A percentile compares a stretch with the other conserved stretches of the same genome.
Conservation (phyloP, 805 yeast genomes). For the Zygosaccharomyces bisporus region DNA sequence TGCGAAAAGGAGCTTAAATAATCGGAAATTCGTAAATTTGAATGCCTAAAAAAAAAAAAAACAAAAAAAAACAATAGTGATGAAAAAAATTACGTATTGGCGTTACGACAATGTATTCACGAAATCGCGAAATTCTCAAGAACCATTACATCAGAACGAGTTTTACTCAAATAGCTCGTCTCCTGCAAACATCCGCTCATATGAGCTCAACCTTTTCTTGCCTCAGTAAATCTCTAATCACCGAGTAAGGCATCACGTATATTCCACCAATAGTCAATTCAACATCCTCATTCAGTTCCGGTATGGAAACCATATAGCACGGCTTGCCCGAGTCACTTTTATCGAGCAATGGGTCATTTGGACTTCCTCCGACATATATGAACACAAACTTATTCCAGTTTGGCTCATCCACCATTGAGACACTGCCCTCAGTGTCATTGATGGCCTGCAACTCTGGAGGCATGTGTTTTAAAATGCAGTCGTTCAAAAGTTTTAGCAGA, state of each 20-base stretch:
- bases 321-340: constrained; percentile 37
- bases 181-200: constrained; percentile 16
- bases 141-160: neutral
- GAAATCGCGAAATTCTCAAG: too few species aligned
- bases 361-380: constrained; percentile 35
- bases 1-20: too few species aligned
- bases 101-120: too few species aligned
- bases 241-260: constrained; percentile 68
- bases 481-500: constrained; percentile 59
- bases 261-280: constrained; percentile 61
- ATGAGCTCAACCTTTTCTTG: constrained; percentile 44
- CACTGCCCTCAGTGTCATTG: constrained; percentile 66
- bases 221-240: constrained; percentile 41
- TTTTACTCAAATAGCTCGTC: neutral
- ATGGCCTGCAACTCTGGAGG: constrained; percentile 68
- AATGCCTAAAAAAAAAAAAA: too few species aligned
- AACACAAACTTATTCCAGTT: constrained; percentile 76
- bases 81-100: too few species aligned
- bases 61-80: too few species aligned
- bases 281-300: constrained; percentile 48
- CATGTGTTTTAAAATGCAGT: constrained; percentile 59
- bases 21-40: too few species aligned
- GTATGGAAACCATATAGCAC: constrained; percentile 40
- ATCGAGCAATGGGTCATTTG: constrained; percentile 38
- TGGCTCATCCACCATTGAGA: constrained; percentile 77